Evolutionary conservation across 768 basidiomycete genomes (phyloP).

Genomic region (Panaeolus cyanescens): DNA sequence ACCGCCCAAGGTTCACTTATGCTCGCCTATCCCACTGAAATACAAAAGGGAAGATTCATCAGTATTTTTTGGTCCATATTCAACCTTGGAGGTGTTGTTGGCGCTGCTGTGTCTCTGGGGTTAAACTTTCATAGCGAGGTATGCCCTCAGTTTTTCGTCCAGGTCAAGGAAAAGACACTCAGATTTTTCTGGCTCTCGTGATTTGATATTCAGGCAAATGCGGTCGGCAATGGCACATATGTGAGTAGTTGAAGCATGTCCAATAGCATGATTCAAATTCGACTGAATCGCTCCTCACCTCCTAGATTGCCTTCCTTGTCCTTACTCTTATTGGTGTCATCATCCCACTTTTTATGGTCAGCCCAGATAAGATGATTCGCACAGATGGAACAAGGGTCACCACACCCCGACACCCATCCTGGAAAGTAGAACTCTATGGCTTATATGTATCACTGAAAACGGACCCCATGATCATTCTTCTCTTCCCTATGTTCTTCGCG

Average conservation of each 20-base stretch:
- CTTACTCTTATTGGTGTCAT: slow-evolving; percentile 69
- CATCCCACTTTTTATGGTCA: slow-evolving; percentile 70
- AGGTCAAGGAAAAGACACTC: slow-evolving; percentile 40
- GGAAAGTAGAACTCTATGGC: slow-evolving; percentile 74
- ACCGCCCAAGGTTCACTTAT: slow-evolving; percentile 85
- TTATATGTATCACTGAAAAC: slow-evolving; percentile 68
- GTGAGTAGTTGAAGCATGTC: slow-evolving; percentile 39
- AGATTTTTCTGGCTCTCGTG: background rate
- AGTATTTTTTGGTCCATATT: slow-evolving; percentile 86
- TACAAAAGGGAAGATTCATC: slow-evolving; percentile 76
- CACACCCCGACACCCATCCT: slow-evolving; percentile 67
- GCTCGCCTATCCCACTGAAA: slow-evolving; percentile 81
- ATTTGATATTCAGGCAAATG: background rate
- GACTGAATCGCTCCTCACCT: background rate
- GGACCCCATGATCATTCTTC: slow-evolving; percentile 71
- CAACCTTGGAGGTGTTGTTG: slow-evolving; percentile 80
- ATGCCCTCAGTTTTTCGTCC: slow-evolving; percentile 33
- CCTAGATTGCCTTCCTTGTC: slow-evolving; percentile 72
- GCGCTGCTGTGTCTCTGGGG: slow-evolving; percentile 73
- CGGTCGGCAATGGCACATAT: slow-evolving; percentile 76
- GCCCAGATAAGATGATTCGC: slow-evolving; percentile 72
- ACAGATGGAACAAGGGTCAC: slow-evolving; percentile 73
- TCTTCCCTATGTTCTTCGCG: slow-evolving; percentile 86
- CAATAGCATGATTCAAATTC: background rate
- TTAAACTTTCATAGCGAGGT: slow-evolving; percentile 68